Evolutionary conservation across 179 eudicot genomes (phyloP).

Genomic region (Sideroxylon spinosum): DNA sequence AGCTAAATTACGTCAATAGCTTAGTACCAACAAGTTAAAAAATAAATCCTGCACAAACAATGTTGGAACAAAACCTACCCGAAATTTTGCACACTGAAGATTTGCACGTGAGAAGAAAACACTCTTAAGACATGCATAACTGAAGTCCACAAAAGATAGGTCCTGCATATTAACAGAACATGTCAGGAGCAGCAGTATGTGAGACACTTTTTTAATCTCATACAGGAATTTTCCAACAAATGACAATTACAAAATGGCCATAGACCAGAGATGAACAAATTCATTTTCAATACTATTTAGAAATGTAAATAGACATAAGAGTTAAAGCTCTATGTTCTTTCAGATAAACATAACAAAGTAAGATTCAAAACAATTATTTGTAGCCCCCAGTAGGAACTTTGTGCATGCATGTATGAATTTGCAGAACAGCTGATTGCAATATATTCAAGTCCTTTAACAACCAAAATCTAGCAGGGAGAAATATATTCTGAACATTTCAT

Average conservation of each 20-base stretch:
- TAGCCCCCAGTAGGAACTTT: background rate
- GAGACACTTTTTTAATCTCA: background rate
- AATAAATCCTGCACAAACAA: background rate
- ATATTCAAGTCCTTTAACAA: background rate
- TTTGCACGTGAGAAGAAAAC: constrained; percentile 95
- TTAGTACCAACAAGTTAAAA: background rate
- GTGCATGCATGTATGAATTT: background rate
- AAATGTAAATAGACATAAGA: background rate
- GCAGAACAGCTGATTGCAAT: background rate
- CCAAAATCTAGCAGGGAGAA: background rate
- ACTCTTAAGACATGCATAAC: constrained; percentile 73
- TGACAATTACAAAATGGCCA: background rate
- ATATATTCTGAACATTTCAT: constrained; percentile 2
- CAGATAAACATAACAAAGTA: constrained; percentile 8
- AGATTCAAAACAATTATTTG: background rate
- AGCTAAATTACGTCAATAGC: background rate
- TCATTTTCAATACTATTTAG: background rate
- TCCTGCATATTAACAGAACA: constrained; percentile 43
- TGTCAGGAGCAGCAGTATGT: background rate
- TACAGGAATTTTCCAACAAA: background rate
- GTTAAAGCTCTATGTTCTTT: background rate
- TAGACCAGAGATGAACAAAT: background rate
- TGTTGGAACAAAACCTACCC: constrained; percentile 32
- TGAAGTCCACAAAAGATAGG: constrained; percentile 86
- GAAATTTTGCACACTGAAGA: constrained; percentile 90